phyloP scores from a whole-genome alignment of 2,329 filamentous ascomycete species.

The Colletotrichum scovillei region DNA sequence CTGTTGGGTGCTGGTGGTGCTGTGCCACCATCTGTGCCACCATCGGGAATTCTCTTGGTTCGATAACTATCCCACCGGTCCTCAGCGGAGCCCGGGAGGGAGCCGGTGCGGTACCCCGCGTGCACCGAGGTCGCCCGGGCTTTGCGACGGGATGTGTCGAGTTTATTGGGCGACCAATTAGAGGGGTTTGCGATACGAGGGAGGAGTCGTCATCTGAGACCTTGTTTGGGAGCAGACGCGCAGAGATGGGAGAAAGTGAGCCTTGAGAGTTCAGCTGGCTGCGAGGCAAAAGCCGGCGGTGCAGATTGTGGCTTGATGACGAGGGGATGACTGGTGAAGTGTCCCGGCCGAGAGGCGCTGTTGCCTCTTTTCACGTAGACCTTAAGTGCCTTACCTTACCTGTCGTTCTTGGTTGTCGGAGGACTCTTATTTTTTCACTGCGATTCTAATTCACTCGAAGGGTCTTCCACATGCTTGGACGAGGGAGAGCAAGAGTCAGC shows the following conservation, averaged over 20 bases:
- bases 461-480: neutral
- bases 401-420: too few species aligned
- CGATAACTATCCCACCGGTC: neutral
- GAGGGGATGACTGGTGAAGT: neutral
- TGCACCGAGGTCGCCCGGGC: neutral
- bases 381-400: too few species aligned
- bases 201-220: conserved; percentile 8
- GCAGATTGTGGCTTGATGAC: neutral
- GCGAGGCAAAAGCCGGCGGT: neutral
- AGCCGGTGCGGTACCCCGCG: neutral
- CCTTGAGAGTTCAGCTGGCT: neutral
- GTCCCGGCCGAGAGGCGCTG: too few species aligned
- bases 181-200: neutral
- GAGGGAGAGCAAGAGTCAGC: too few species aligned
- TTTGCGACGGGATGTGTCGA: neutral
- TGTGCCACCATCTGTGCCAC: conserved; percentile 23
- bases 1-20: neutral
- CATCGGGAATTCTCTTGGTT: neutral
- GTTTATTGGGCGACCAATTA: neutral
- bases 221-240: neutral
- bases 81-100: neutral
- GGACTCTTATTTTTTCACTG: neutral
- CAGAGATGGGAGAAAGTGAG: too few species aligned
- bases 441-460: neutral
- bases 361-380: too few species aligned